Evolutionary conservation across 1,284 basidiomycete species (phyloP), one percentile per base, ranked within the genome.

Genomic region (Ceratorhiza oryzae-sativae): DNA sequence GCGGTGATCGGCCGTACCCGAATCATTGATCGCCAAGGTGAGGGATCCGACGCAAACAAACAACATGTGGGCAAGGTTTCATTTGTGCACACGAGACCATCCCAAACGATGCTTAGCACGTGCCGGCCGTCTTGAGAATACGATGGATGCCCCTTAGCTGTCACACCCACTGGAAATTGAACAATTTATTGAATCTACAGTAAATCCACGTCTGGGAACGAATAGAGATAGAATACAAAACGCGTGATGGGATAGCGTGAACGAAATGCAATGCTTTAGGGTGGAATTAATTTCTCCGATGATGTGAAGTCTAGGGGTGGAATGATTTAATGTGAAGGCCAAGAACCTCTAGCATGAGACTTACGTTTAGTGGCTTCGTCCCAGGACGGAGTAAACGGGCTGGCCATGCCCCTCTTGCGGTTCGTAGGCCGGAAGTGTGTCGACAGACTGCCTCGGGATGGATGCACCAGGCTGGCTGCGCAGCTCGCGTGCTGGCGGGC

Each of bases 401-500:
- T 59, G 67, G 30, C 36, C 25, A 3, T 59, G 55, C 1, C 23
- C 15, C 9, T 58, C 51, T 39, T 39, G 65, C 18, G 67, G 42
- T 12, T 59, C 27, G 20, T 71, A 71, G 4, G 55, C 13, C 39
- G 67, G 67, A 1, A 71, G 67, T 13, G 67, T 59, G 18, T 71
- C 67, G 30, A 41, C 30, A 18, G 67, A 71, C 27, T 32, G 41
- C 55, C 67, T 55, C 23, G 63, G 63, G 15, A 46, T 46, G 49
- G 49, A 34, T 20, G 49, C 63, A 20, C 48, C 49, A 25, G 48
- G 63, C n/a, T 67, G 48, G 46, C 56, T 55, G 20, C 63, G 63
- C 49, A 70, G 67, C 39, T 71, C 67, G 12, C 67, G 67, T 13
- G 67, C 67, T 36, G 67, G 67, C 10, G 67, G 67, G 13, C 67